A percentile compares a stretch with the other conserved stretches of the same genome.
Evolutionary conservation across 2,329 filamentous ascomycete species (phyloP).

Genomic region (Microdochium bolleyi): DNA sequence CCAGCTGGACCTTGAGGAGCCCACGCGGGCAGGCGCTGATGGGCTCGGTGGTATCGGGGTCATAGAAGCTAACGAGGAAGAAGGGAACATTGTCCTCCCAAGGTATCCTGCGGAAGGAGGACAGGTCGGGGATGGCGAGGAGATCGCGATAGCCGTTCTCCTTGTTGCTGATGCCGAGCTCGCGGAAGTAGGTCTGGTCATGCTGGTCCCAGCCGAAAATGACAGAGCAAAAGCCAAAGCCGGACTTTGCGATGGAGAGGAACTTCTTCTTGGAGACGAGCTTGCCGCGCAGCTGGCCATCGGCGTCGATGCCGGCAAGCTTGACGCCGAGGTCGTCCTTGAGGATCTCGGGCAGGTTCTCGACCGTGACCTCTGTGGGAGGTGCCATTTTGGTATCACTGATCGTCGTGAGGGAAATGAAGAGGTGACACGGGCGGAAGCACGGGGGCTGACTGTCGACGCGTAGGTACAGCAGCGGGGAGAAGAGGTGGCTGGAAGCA

Average conservation of each 20-base stretch:
- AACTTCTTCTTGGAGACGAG: constrained; percentile 80
- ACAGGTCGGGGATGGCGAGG: constrained; percentile 63
- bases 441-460: neutral
- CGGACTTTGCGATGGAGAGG: constrained; percentile 61
- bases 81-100: constrained; percentile 74
- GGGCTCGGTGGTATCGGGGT: constrained; percentile 56
- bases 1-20: constrained; percentile 51
- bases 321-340: constrained; percentile 64
- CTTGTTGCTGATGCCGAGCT: constrained; percentile 69
- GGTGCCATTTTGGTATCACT: constrained; percentile 11
- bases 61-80: constrained; percentile 66
- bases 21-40: constrained; percentile 66
- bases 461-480: no score
- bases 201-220: constrained; percentile 89
- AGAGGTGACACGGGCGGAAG: neutral
- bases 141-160: constrained; percentile 74
- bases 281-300: constrained; percentile 71
- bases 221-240: constrained; percentile 79
- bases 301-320: constrained; percentile 68
- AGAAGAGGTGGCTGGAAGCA: no score
- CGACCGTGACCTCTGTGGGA: constrained; percentile 37
- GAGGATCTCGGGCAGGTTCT: constrained; percentile 53
- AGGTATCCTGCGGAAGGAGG: constrained; percentile 64
- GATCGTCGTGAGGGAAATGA: neutral
- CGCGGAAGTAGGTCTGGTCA: constrained; percentile 68